Conservation (phyloP, 2,329 filamentous ascomycete genomes). For the Beauveria scarabaeidicola region DNA sequence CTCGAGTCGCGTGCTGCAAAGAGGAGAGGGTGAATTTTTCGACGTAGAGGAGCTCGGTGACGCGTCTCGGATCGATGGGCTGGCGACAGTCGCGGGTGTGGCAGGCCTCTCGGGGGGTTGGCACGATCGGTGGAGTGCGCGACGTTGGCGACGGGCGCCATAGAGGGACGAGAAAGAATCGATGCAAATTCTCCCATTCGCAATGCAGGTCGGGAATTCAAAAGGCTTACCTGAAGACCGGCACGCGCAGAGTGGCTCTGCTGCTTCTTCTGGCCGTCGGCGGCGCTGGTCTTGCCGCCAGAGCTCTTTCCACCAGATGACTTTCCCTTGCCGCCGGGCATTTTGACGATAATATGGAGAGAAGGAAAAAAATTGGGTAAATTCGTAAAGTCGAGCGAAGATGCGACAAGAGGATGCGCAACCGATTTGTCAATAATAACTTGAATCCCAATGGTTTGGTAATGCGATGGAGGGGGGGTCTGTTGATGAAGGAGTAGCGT, state of each 20-base stretch:
- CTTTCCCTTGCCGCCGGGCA: constrained; percentile 90
- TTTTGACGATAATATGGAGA: constrained; percentile 28
- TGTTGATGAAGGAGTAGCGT: constrained; percentile 10
- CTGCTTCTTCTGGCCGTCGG: constrained; percentile 65
- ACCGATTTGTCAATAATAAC: not conserved
- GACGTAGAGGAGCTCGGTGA: not conserved
- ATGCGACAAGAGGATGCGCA: constrained; percentile 1
- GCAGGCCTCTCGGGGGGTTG: constrained; percentile 1
- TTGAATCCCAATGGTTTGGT: not conserved
- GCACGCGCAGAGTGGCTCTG: constrained; percentile 95
- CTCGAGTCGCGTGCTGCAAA: not conserved
- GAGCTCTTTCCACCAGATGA: constrained; percentile 80
- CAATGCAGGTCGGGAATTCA: not conserved
- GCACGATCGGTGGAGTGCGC: not conserved
- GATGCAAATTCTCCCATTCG: not conserved
- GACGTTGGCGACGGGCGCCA: not conserved
- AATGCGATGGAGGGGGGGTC: not conserved
- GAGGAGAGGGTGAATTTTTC: not conserved
- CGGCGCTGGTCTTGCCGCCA: constrained; percentile 63
- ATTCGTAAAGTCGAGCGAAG: not conserved
- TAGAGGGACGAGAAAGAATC: constrained; percentile 14
- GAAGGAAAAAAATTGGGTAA: constrained; percentile 4
- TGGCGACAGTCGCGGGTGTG: not conserved
- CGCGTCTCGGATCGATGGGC: constrained; percentile 4
- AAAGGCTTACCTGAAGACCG: constrained; percentile 74